Evolutionary conservation across 2,329 filamentous ascomycete species (phyloP), one percentile per base, ranked within the genome.

Genomic region (Monosporascus cannonballus): DNA sequence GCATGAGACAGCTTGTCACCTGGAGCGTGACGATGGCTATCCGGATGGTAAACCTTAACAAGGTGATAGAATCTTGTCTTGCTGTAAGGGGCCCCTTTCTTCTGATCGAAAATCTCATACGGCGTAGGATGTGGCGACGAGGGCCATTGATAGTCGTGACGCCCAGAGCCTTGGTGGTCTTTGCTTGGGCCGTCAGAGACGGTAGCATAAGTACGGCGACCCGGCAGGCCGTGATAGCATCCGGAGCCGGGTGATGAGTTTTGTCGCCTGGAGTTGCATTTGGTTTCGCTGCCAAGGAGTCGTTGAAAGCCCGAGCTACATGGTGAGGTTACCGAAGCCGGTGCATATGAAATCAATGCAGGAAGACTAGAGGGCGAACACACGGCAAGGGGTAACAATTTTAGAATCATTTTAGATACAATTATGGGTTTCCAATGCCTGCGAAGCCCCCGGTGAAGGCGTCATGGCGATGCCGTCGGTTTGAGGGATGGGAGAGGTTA

Each of bases 21-120:
- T 22, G 71, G 58, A 17, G 67, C 68, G 50, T 74, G 69, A 54
- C 73, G 69, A 56, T 73, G 75, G 54, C 81, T 82, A 69, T 99
- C 94, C 0, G 94, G 94, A 66, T 99, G 94, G 73, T 99, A 99
- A 47, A 95, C 77, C 74, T 97, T 99, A 53, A 96, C 94, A 50
- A 99, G 82, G 65, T 93, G 81, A 70, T 95, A 94, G 77, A 91
- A 99, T 54, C 84, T 84, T 44, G 78, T 73, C 71, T 99, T 97
- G 56, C 82, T 86, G 70, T 99, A 97, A 2, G 84, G 80, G 15
- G 83, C 84, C 53, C 75, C 74, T 60, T 74, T 80, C 34, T 71
- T 69, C 50, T 69, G 63, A 55, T 80, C 76, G 64, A 97, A 85
- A 66, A 99, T 89, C 64, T 97, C 89, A 73, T 99, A 97, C 1